Evolutionary conservation across 495 filamentous ascomycete genomes (phyloP), one percentile per base, ranked within the genome.

Genomic region (Penicillium fimorum): DNA sequence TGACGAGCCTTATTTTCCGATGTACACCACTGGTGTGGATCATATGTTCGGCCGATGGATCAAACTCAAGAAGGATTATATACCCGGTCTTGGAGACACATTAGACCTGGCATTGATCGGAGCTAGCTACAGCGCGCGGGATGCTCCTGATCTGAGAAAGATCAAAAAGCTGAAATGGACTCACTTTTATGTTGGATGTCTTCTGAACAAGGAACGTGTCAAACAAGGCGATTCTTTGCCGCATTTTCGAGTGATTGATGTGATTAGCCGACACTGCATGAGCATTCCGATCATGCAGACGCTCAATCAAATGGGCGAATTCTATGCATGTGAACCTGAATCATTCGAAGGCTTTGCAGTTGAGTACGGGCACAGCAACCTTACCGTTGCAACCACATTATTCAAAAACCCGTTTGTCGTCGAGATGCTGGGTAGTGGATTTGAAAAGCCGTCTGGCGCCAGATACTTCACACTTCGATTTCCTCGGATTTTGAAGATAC

Each of bases 51-150:
- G 76, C 48, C 78, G 79, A 25, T 87, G 84, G 70, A 88, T 96
- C 63, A 96, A 96, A 70, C 65, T 96, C 27, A 96, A 96, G 67
- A 95, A 92, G 59, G 91, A 95, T 60, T 96, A 95, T 56, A 87
- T 96, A n/a, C 76, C 75, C 18, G 82, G 84, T 6, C 79, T 91
- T 60, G 91, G 91, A 2, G 90, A 95, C 60, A 86, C 89, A 40
- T 84, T 87, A 1, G 91, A 96, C 66, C 87, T 96, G 59, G 84
- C 87, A 2, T 78, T 93, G 7, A 71, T 96, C 32, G 91, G 89
- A 5, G 91, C 80, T 7, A 79, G 80, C 2, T 90, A 86, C 57
- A 82, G 87, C 57, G 70, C 83, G 11, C 76, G 73, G 45, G 84
- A 84, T 60, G 84, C 78, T 3, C 72, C 63, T 7, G 48, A 67